A percentile compares a stretch with the other conserved stretches of the same genome.
These are phyloP conservation scores for Fusarium sp. DNA, from an alignment of 2,329 filamentous ascomycete genomes.

Conservation along the genomic window DNA sequence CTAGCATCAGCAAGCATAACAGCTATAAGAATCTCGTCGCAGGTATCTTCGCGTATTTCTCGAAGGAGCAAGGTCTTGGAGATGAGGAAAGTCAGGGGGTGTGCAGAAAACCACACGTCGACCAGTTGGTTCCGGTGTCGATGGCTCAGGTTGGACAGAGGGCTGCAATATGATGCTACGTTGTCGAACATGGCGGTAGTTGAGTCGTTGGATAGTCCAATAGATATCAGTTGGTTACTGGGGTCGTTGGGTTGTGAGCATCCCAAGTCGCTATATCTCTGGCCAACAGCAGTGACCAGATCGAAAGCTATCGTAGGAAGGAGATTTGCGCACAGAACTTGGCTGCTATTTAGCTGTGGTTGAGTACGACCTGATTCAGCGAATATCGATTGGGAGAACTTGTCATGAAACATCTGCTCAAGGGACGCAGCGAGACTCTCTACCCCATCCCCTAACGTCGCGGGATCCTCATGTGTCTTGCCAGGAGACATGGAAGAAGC, in stretches of 20 bases:
- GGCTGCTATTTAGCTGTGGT: constrained; percentile 2
- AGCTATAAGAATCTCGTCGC: constrained; percentile 56
- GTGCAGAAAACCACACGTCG: constrained; percentile 57
- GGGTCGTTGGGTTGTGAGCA: constrained; percentile 47
- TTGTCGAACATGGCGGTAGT: constrained; percentile 52
- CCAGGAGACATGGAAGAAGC: constrained; percentile 43
- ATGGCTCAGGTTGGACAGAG: constrained; percentile 49
- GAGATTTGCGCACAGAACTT: constrained; percentile 45
- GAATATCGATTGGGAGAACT: constrained; percentile 35
- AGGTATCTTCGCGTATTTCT: constrained; percentile 54
- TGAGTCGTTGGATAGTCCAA: constrained; percentile 47
- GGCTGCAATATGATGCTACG: constrained; percentile 38
- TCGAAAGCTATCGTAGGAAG: constrained; percentile 50
- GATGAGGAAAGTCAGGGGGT: constrained; percentile 56
- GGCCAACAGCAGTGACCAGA: constrained; percentile 49
- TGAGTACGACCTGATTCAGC: background rate
- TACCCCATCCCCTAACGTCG: constrained; percentile 23
- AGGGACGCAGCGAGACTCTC: constrained; percentile 50
- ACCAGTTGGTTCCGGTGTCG: constrained; percentile 54
- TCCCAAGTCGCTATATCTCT: constrained; percentile 50
- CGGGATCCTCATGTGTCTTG: constrained; percentile 40
- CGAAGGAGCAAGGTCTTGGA: constrained; percentile 57
- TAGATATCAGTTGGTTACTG: constrained; percentile 46
- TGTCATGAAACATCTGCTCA: constrained; percentile 50
- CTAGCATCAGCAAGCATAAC: constrained; percentile 56